Base-by-base conservation (phyloP, 169 alveolate genomes). In the Perkinsus olseni region DNA sequence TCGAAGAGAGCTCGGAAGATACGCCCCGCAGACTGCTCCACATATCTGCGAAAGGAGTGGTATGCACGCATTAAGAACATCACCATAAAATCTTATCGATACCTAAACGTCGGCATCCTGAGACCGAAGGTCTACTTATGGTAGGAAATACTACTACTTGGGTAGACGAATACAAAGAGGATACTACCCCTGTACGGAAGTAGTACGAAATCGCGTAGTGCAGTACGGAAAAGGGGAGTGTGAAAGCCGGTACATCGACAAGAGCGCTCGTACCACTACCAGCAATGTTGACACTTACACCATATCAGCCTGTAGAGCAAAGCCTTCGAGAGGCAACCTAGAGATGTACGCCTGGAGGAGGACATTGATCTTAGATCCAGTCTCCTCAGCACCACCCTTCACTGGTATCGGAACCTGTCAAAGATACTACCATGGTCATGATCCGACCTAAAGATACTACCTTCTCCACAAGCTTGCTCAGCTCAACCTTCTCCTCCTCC, bases 11-110 rank as follows among this genome's bases (percentile, higher is more conserved):
- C 99, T 74, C 99, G 97, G 96, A 99, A 96, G 91, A 99, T 98
- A 93, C 99, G 98, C 50, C 99, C 99, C 38, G 99, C 99, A 92
- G 99, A 98, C 95, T 99, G 99, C 92, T 99, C 98, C 24, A 99
- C 98, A 95, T 97, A 99, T 50, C 82, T 62, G 82, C 28, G 24
- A 45, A 45, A 45, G 24, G 13, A 92, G 92, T 10, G 17, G 62
- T 17, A 62, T 24, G 82, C 82, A 62, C 31, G 82, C 82, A 62
- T 24, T 6, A 6, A 45, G 24, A 45, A 45, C 62, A 45, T 45
- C 62, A 45, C n/a, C 17, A 45, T 45, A 45, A 62, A 62, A 21
- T 62, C 82, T 6, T 6, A 62, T 21, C 82, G 28, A 62, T 8
- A 21, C 17, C 13, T 28, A 62, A 62, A 24, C 82, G 82, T 4